Evolutionary conservation across 768 basidiomycete genomes (phyloP).

Genomic region (Cyclocybe cylindracea): DNA sequence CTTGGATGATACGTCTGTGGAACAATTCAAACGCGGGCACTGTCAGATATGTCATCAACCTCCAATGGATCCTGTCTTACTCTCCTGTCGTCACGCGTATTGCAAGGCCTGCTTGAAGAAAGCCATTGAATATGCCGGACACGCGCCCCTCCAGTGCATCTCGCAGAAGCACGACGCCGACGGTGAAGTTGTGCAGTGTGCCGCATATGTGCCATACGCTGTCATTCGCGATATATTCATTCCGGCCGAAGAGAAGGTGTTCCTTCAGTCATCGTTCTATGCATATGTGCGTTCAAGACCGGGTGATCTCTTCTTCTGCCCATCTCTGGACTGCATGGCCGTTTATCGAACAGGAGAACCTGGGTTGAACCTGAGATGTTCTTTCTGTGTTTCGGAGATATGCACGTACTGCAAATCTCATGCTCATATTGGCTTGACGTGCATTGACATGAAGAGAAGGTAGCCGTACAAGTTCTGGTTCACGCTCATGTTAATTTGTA

Average conservation of each 20-base stretch:
- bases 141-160: constrained; percentile 39
- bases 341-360: constrained; percentile 37
- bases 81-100: constrained; percentile 54
- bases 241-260: constrained; percentile 33
- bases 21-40: constrained; percentile 1
- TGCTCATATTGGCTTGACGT: constrained; percentile 27
- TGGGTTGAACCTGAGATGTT: constrained; percentile 26
- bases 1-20: constrained; percentile 15
- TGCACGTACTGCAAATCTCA: constrained; percentile 28
- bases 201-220: constrained; percentile 35
- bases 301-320: constrained; percentile 53
- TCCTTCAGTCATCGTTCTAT: constrained; percentile 44
- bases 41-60: constrained; percentile 44
- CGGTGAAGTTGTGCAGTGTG: constrained; percentile 24
- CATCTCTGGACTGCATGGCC: constrained; percentile 48
- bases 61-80: constrained; percentile 31
- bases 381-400: constrained; percentile 23
- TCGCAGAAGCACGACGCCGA: constrained; percentile 19
- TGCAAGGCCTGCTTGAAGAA: constrained; percentile 51
- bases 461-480: no score
- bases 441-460: constrained; percentile 11
- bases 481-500: no score
- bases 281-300: constrained; percentile 40
- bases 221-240: constrained; percentile 40
- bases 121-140: constrained; percentile 34